Base-by-base conservation (phyloP, 305 asterid species). In the Stenogyne calaminthoides region DNA sequence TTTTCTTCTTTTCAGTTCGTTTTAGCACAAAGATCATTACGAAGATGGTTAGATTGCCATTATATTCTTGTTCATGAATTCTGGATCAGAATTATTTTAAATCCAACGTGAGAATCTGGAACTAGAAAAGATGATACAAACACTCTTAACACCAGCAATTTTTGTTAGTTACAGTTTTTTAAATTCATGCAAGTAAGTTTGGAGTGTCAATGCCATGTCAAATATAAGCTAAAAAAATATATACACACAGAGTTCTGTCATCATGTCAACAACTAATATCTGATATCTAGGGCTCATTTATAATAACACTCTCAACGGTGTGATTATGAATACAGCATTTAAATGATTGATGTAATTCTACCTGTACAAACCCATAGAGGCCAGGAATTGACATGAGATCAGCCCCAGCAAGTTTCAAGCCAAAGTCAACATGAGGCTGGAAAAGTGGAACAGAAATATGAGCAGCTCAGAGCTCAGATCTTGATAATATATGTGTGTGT, bases 301-400 rank as follows among this genome's bases (percentile, higher is more conserved):
- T 34, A 57, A 42, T 42, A 34, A 27, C 36, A 79, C 20, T 15
- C 9, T 57, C 69, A 72, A 52, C 58, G 2, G 42, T 54, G 20
- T 52, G 58, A 65, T 61, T 49, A 37, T 36, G 59, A 61, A 73
- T 29, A 55, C 44, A 58, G 49, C 16, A 57, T 62, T 56, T 73
- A 37, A 66, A 76, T 74, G 51, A 62, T 32, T 62, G 49, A 27
- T 54, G 40, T 29, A 64, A 69, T 4, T 42, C 19, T 84, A 95
- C 99, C 97, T 95, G 99, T 62, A 91, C 96, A 80, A 88, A 76
- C 73, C 88, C 71, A 86, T 95, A 95, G 59, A 87, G 55, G 60
- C 98, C 98, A 67, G 98, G 99, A 84, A 95, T 83, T 59, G 99
- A 92, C 99, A 95, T 95, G 75, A 89, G 96, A 91, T 95, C 99